phyloP scores from a whole-genome alignment of 2,329 filamentous ascomycete species.

The Calycina marina region DNA sequence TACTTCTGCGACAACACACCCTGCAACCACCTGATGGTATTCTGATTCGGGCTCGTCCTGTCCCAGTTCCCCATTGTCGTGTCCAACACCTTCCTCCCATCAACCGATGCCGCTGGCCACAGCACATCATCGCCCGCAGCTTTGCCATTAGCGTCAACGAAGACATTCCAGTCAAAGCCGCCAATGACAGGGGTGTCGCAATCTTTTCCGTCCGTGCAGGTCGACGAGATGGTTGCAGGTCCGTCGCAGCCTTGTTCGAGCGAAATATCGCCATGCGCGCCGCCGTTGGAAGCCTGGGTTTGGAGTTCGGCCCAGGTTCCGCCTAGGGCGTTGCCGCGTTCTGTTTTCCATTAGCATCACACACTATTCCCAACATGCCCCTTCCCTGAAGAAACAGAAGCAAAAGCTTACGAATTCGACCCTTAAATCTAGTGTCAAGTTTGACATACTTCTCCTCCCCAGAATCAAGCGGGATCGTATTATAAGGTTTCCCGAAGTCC shows the following conservation, averaged over 20 bases:
- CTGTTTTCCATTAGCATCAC: too few species aligned
- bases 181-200: neutral
- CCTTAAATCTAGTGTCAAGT: neutral
- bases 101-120: neutral
- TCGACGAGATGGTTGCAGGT: neutral
- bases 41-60: neutral
- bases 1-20: neutral
- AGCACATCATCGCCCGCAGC: neutral
- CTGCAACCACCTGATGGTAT: neutral
- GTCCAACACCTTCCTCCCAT: neutral
- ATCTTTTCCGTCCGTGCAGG: neutral
- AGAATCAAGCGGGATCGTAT: neutral
- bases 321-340: neutral
- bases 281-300: neutral
- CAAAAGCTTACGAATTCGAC: too few species aligned
- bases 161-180: neutral
- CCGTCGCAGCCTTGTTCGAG: neutral
- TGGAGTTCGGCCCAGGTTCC: slow-evolving; percentile 1
- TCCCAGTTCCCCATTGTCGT: neutral
- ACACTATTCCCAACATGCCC: too few species aligned
- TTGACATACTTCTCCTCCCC: neutral
- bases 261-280: neutral
- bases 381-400: too few species aligned
- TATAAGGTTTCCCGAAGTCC: neutral
- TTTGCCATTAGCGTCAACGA: neutral